Conservation (phyloP, 1,139 yeast species). For the Saccharomyces hybrid region DNA sequence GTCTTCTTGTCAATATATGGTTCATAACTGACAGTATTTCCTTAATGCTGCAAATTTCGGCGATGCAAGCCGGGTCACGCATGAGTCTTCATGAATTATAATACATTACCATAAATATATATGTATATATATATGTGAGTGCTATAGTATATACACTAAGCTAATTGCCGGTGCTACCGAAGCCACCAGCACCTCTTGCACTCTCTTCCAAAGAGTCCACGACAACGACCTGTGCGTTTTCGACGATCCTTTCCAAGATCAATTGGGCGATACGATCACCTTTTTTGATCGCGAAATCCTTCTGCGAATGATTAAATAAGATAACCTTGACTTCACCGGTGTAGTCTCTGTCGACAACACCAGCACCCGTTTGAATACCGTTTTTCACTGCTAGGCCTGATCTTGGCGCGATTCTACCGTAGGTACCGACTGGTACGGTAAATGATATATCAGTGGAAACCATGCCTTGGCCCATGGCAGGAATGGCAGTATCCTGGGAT, state of each 20-base stretch:
- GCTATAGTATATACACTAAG: neutral
- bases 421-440: constrained; percentile 86
- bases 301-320: constrained; percentile 67
- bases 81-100: neutral
- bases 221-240: constrained; percentile 60
- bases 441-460: constrained; percentile 81
- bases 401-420: constrained; percentile 96
- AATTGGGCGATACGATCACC: constrained; percentile 66
- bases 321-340: constrained; percentile 90
- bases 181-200: constrained; percentile 86
- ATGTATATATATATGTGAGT: no score
- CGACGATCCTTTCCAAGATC: constrained; percentile 72
- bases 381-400: constrained; percentile 92
- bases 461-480: constrained; percentile 80
- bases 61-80: neutral
- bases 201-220: constrained; percentile 60
- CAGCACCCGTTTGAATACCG: constrained; percentile 96
- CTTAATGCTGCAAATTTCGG: neutral
- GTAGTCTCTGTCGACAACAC: constrained; percentile 94
- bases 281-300: constrained; percentile 39
- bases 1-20: no score
- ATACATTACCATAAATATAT: neutral
- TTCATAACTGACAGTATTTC: neutral
- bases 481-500: constrained; percentile 57
- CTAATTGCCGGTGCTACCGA: constrained; percentile 78